A percentile compares a stretch with the other conserved stretches of the same genome.
These are phyloP conservation scores for Neurospora sublineolata DNA, from an alignment of 495 filamentous ascomycete genomes.

Conservation along the genomic window DNA sequence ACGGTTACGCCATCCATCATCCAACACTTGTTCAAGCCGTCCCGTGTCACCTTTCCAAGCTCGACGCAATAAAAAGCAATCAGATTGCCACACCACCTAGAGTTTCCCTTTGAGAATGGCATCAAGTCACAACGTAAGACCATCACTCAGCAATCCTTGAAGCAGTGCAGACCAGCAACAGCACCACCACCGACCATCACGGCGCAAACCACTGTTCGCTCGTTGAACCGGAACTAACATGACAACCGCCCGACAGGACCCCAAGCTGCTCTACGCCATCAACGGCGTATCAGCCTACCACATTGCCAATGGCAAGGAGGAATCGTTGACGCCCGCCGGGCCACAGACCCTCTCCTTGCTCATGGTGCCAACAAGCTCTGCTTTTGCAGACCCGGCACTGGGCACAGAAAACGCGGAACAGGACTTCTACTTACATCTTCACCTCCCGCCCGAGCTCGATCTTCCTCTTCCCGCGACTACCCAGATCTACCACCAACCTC, in stretches of 20 bases:
- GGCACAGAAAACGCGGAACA: conserved; percentile 57
- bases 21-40: not conserved
- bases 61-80: not conserved
- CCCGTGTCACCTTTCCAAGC: not conserved
- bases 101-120: conserved; percentile 21
- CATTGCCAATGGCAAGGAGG: conserved; percentile 76
- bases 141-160: not conserved
- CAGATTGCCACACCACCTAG: not conserved
- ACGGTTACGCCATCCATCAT: not conserved
- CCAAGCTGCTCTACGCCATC: conserved; percentile 73
- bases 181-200: not conserved
- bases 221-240: not conserved
- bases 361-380: conserved; percentile 81
- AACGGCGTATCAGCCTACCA: conserved; percentile 77
- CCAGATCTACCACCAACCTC: conserved; percentile 89
- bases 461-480: conserved; percentile 83
- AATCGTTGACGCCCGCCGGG: conserved; percentile 68
- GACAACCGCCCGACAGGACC: conserved; percentile 38
- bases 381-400: conserved; percentile 50
- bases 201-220: not conserved
- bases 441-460: conserved; percentile 87
- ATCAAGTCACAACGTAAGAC: conserved; percentile 40
- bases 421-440: conserved; percentile 90
- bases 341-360: conserved; percentile 81
- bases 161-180: not conserved